Base-by-base conservation (phyloP, 2,329 filamentous ascomycete species). In the Fusarium graminum region DNA sequence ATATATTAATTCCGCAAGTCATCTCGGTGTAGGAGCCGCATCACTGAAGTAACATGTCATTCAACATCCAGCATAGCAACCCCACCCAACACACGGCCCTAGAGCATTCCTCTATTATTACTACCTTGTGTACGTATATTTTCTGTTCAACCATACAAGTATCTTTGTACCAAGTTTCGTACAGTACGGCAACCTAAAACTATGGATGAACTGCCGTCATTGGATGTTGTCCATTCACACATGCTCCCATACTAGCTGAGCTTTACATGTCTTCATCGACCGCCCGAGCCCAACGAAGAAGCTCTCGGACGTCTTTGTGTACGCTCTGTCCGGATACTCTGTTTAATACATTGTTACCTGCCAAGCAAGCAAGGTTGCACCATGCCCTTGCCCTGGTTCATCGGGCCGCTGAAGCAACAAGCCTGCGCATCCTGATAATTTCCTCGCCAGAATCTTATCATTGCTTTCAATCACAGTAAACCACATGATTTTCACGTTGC, bases 21-120 rank as follows among this genome's bases (percentile, higher is more conserved):
- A 30, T 25, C 25, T 36, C n/a, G 16, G 16, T 36, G 16, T 22
- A 30, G 26, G 46, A 43, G 34, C 36, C 38, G 29, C 30, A 56
- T 68, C 64, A 65, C 54, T 42, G 41, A 36, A 52, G 52, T 45
- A 59, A 50, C 30, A 49, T 49, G 41, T n/a, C 30, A 36, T 30
- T 64, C 39, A 59, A 34, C 39, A 41, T 63, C 45, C 51, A 63
- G 41, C 41, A 49, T 59, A 39, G 52, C 63, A 52, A 58, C 63
- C 54, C 63, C 58, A 65, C 59, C 29, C 63, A 29, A 49, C 22
- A 41, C 32, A 59, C 38, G 38, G 39, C 52, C 49, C 63, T 29
- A 38, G 53, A 38, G 28, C 47, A 22, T 64, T 59, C 45, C 63
- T 51, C 50, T 52, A 52, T 32, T 17, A 32, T 40, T n/a, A 44